Conservation (phyloP, 805 yeast genomes). For the Starmerella potacharoeniae region DNA sequence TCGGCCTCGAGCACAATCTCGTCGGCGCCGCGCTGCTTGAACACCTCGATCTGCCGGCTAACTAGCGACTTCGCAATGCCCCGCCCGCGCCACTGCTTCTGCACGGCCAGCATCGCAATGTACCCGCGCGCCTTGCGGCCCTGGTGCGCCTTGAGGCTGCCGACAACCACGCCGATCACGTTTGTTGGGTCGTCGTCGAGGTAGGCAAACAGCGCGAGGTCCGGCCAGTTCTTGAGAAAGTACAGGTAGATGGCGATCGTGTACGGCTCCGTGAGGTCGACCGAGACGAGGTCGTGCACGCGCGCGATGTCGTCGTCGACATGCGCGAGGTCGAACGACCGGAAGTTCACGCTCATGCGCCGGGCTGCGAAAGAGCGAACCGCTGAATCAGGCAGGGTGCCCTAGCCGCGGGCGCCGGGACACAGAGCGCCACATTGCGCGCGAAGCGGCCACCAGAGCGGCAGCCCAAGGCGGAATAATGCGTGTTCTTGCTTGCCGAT, state of each 20-base stretch:
- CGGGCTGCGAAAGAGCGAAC: neutral
- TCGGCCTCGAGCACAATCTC: slow-evolving; percentile 93
- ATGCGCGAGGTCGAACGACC: slow-evolving; percentile 18
- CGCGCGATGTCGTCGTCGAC: slow-evolving; percentile 27
- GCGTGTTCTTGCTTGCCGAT: too few species aligned
- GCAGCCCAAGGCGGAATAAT: too few species aligned
- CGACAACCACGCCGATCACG: slow-evolving; percentile 68
- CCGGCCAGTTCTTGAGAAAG: slow-evolving; percentile 85
- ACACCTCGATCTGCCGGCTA: slow-evolving; percentile 45
- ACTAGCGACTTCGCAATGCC: slow-evolving; percentile 77
- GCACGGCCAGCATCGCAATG: slow-evolving; percentile 91
- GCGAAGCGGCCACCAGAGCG: too few species aligned
- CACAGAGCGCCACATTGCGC: too few species aligned
- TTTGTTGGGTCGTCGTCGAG: slow-evolving; percentile 29
- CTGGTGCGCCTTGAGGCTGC: slow-evolving; percentile 70
- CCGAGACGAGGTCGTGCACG: slow-evolving; percentile 43
- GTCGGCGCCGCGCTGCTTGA: slow-evolving; percentile 60
- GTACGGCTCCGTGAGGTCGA: slow-evolving; percentile 84
- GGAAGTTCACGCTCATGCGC: slow-evolving; percentile 8
- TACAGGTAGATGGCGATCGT: slow-evolving; percentile 86
- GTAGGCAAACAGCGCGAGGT: slow-evolving; percentile 47
- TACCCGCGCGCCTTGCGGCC: slow-evolving; percentile 71
- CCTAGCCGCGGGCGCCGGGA: neutral
- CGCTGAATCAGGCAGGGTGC: slow-evolving; percentile 1
- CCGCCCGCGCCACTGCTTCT: slow-evolving; percentile 52